Evolutionary conservation across 2,329 filamentous ascomycete genomes (phyloP), one percentile per base, ranked within the genome.

Genomic region (Chaetomiaceae sp.): DNA sequence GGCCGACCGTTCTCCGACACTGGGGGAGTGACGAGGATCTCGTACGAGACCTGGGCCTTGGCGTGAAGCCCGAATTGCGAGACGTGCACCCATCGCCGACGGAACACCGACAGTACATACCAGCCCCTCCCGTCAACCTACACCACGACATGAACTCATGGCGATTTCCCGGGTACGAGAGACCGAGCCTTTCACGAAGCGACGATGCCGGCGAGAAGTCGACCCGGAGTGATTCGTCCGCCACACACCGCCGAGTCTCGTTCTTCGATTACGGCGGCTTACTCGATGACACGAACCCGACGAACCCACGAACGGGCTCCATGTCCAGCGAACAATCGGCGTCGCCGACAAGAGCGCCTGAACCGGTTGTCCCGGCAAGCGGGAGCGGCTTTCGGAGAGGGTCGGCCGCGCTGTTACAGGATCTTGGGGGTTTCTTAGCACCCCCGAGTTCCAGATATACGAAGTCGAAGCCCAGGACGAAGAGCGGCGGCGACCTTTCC

Each of bases 21-120:
- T 92, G 88, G 85, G 90, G 89, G 38, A 96, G 90, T 61, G 92
- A 97, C 62, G 90, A 95, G 65, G 90, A 97, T 66, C 79, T 97
- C 1, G 90, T 95, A 4, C 78, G 87, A 46, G 88, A 85, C 55
- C 64, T 96, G 3, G 91, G 92, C 7, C 81, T 92, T 34, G 81
- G 86, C 11, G 77, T 83, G 3, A 74, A 79, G 34, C 75, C 75
- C 1, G 74, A 78, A 50, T 65, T 84, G 16, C 74, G 77, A 29
- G 70, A 74, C 10, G 62, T 59, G 2, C 67, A 64, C 14, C 58
- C 63, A 3, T 53, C 58, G 10, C 51, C 51, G 2, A 32, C 50
- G 37, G 47, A 55, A 10, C 51, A 44, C 45, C 47, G 51, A 2
- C 64, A 66, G 33, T 62, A 61, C 38, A 60, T 66, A 2, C 67